These are phyloP conservation scores for Didymosphaeria variabile DNA, from an alignment of 2,329 filamentous ascomycete species.

Conservation along the genomic window DNA sequence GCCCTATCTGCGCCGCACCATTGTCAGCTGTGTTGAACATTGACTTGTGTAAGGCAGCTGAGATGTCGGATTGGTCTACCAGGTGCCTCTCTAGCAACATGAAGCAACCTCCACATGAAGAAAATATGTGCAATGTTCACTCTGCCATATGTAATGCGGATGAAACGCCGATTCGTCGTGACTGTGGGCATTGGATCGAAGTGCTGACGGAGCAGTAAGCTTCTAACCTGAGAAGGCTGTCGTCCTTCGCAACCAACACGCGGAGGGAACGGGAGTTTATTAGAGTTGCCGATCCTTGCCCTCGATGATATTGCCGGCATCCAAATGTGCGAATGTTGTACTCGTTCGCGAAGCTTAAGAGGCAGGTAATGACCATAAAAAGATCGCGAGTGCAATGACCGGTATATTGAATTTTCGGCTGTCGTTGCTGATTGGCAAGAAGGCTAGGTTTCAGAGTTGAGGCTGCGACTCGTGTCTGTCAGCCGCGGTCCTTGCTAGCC, in stretches of 20 bases:
- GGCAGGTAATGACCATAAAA: conserved; percentile 2
- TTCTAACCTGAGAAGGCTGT: conserved; percentile 22
- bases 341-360: background rate
- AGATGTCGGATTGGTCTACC: background rate
- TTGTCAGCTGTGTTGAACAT: background rate
- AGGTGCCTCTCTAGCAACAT: conserved; percentile 3
- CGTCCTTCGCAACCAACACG: conserved; percentile 12
- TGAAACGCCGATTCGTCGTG: conserved; percentile 39
- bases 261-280: background rate
- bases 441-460: conserved; percentile 14
- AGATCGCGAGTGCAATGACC: conserved; percentile 1
- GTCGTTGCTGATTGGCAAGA: background rate
- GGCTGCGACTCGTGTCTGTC: conserved; percentile 28
- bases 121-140: conserved; percentile 13
- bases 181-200: conserved; percentile 23
- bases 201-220: conserved; percentile 47
- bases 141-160: conserved; percentile 20
- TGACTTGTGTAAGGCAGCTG: background rate
- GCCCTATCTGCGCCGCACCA: background rate
- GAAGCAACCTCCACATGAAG: conserved; percentile 13
- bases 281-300: background rate
- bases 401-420: background rate
- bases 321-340: background rate
- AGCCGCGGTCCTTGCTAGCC: conserved; percentile 42
- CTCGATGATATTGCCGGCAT: background rate